Percentiles rank a stretch among this genome's conserved stretches.
phyloP scores from a whole-genome alignment of 2,329 filamentous ascomycete species.

The Aspergillus sp. region DNA sequence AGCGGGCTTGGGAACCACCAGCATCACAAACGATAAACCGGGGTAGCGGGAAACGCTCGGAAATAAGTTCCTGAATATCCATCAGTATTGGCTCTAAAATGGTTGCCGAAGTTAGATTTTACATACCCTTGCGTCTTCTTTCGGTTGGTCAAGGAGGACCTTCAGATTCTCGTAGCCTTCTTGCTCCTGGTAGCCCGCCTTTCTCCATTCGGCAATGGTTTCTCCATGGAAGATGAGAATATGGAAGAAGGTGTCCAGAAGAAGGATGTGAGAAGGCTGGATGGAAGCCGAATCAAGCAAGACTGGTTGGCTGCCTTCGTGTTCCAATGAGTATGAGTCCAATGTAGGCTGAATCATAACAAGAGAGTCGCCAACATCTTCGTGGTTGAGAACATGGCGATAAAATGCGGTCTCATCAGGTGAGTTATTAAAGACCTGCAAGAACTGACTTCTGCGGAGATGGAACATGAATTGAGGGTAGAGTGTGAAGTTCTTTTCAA shows the following conservation, averaged over 20 bases:
- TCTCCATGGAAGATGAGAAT: conserved; percentile 99
- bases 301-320: conserved; percentile 90
- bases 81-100: conserved; percentile 6
- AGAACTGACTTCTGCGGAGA: conserved; percentile 90
- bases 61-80: conserved; percentile 81
- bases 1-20: conserved; percentile 96
- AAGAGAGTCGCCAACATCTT: conserved; percentile 93
- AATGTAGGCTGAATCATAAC: conserved; percentile 99
- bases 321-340: conserved; percentile 95
- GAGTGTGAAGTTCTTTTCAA: conserved; percentile 98
- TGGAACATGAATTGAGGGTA: conserved; percentile 99
- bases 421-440: conserved; percentile 99
- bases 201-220: conserved; percentile 96
- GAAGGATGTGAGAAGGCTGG: conserved; percentile 86
- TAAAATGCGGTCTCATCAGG: conserved; percentile 99
- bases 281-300: conserved; percentile 95
- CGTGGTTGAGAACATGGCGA: conserved; percentile 92
- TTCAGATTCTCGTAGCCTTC: conserved; percentile 98
- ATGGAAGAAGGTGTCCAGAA: conserved; percentile 98
- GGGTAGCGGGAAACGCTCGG: conserved; percentile 95
- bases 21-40: conserved; percentile 98
- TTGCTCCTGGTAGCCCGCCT: conserved; percentile 96
- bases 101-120: neutral
- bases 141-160: conserved; percentile 81
- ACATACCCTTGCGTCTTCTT: conserved; percentile 90